Evolutionary conservation across 192 early-diverging fungal genomes (phyloP).

Genomic region (Diversispora eburnea): DNA sequence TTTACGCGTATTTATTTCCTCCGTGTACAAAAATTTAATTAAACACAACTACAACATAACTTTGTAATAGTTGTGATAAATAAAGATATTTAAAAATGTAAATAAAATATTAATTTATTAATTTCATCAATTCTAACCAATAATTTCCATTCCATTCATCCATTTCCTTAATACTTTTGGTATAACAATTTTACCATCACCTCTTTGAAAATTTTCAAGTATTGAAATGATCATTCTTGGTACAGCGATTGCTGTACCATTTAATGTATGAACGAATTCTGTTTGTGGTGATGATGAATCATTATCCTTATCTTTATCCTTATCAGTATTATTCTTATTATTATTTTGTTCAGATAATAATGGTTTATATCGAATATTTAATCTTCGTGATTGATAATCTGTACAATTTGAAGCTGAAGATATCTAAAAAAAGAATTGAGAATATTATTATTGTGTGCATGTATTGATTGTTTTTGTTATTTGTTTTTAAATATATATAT

Average conservation of each 20-base stretch:
- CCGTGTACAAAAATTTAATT: no score
- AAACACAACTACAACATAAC: no score
- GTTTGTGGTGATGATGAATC: constrained; percentile 7
- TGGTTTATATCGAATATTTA: constrained; percentile 68
- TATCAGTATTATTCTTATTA: constrained; percentile 27
- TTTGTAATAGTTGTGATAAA: no score
- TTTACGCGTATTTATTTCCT: no score
- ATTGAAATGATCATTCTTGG: constrained; percentile 86
- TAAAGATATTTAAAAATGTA: no score
- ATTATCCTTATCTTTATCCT: constrained; percentile 19
- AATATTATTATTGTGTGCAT: not conserved
- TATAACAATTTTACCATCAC: constrained; percentile 66
- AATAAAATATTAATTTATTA: no score
- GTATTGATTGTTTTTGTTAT: not conserved
- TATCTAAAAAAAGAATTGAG: constrained; percentile 47
- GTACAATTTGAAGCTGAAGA: constrained; percentile 91
- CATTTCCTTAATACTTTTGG: constrained; percentile 70
- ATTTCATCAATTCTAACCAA: not conserved
- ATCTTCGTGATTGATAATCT: constrained; percentile 85
- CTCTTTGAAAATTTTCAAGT: constrained; percentile 75
- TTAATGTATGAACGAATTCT: constrained; percentile 86
- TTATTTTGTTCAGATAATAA: constrained; percentile 25
- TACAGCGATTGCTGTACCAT: constrained; percentile 89
- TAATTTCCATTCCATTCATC: constrained; percentile 54
- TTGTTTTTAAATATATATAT: not conserved